Evolutionary conservation across 2,329 filamentous ascomycete genomes (phyloP), one percentile per base, ranked within the genome.

Genomic region (Alternaria incomplexa): DNA sequence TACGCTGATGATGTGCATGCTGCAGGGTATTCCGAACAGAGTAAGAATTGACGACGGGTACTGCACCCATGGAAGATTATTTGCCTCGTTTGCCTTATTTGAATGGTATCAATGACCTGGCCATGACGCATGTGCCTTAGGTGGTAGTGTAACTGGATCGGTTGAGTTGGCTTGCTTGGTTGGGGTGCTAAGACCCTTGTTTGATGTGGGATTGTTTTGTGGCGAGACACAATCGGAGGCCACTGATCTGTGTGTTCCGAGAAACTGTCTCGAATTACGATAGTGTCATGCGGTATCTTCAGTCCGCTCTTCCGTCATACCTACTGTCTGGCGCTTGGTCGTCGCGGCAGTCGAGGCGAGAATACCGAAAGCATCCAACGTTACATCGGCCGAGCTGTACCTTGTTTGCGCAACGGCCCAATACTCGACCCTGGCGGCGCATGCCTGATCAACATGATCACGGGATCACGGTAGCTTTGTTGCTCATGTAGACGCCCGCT

Each of bases 351-450:
- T 43, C 43, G 26, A 7, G 51, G 51, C 43, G 45, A 50, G 23
- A n/a, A 13, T 32, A 30, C 22, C 52, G 23, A 13, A 28, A 51
- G 22, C 20, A 32, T 51, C 32, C 43, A 50, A 30, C 55, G 28
- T 58, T 40, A 22, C 10, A 20, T 36, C 22, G 46, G 40, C 20
- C 56, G 23, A 58, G 32, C n/a, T 11, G 12, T 43, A 20, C 46
- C 56, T 20, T 23, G 25, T 40, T 8, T 44, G 56, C 17, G 46
- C 17, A 12, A 51, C 56, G 17, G n/a, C 30, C 25, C 58, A 57
- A 51, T 45, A 64, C 44, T 61, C 50, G 62, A 58, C 48, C 43
- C 54, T 56, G 40, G 50, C 53, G 51, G 48, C 58, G 58, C 52
- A 26, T 20, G 36, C 56, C 22, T 15, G 17, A 44, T 20, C n/a